Conservation (phyloP, 768 basidiomycete genomes). For the Arthromyces matolae region DNA sequence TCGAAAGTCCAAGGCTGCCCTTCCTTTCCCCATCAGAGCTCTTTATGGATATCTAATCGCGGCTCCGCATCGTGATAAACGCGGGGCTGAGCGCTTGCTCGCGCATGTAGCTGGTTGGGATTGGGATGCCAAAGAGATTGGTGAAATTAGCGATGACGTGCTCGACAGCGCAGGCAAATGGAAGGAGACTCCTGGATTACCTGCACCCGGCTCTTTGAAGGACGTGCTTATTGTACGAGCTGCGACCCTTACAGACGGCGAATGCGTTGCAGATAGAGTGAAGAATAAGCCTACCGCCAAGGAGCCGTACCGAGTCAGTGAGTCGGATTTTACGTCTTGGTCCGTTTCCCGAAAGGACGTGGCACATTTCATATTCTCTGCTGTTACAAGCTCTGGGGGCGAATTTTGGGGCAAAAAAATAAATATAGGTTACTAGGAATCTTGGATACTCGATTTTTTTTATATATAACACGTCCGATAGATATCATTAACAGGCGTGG, state of each 20-base stretch:
- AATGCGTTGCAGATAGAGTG: conserved; percentile 37
- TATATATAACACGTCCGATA: too few relatives aligned
- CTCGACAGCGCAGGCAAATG: conserved; percentile 40
- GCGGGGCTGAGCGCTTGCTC: conserved; percentile 51
- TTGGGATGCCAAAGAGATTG: conserved; percentile 39
- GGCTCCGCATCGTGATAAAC: conserved; percentile 56
- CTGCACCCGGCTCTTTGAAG: conserved; percentile 39
- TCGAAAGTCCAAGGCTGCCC: conserved; percentile 34
- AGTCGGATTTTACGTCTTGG: conserved; percentile 41
- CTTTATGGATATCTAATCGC: conserved; percentile 45
- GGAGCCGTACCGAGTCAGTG: conserved; percentile 39
- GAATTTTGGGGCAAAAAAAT: conserved; percentile 50
- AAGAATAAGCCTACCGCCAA: neutral
- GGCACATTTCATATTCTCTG: conserved; percentile 59
- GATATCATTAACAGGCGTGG: neutral
- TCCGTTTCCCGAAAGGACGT: conserved; percentile 63
- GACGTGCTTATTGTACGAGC: conserved; percentile 51
- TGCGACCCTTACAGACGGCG: conserved; percentile 56
- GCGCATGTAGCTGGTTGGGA: conserved; percentile 46
- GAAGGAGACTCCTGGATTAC: conserved; percentile 39
- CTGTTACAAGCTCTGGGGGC: conserved; percentile 43
- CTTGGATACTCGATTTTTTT: too few relatives aligned
- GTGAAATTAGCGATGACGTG: conserved; percentile 40
- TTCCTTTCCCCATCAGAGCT: conserved; percentile 47
- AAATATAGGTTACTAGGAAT: conserved; percentile 25